Evolutionary conservation across 2,329 filamentous ascomycete species (phyloP), one percentile per base, ranked within the genome.

Genomic region (Beauveria bassiana): DNA sequence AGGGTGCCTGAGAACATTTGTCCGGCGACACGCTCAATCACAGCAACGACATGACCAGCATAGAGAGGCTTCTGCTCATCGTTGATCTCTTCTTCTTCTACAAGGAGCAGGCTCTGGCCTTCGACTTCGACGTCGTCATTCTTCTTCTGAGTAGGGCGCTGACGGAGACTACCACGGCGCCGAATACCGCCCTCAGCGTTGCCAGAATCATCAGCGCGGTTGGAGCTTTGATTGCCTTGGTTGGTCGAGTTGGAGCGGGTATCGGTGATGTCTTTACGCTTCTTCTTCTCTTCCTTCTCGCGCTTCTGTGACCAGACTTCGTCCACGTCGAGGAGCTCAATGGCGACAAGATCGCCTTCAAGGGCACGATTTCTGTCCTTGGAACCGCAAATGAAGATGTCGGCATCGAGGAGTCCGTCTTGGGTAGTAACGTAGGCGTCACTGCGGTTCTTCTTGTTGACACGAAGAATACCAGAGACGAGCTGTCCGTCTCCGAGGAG

Each of bases 201-300:
- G 68, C 83, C 82, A 63, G 78, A 77, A 47, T 87, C 84, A 59
- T 89, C 87, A 63, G 83, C 83, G 68, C 82, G 85, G 47, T 79
- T 76, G 61, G 80, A 79, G 66, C 83, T 82, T 72, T 89, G 83
- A 69, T 84, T 86, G 64, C 86, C 86, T 65, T 88, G 89, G 69
- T 86, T 90, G 66, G 85, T 89, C 65, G 89, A 89, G 66, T 88
- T 88, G 58, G 85, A 86, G 66, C 93, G 87, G 63, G 91, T 93
- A 72, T 98, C 95, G 40, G 92, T 96, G 63, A 97, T 96, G 71
- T 99, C 95, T 81, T 99, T 99, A 74, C 95, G 90, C 81, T 98
- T 99, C 86, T 99, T 99, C 84, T 99, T 99, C 75, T 99, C 95
- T 77, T 99, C 95, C 75, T 99, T 99, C 75, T 99, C 95, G 61